Percentiles rank a stretch among this genome's conserved stretches.
These are phyloP conservation scores for Botrytis aclada DNA, from an alignment of 2,329 filamentous ascomycete species.

Conservation along the genomic window DNA sequence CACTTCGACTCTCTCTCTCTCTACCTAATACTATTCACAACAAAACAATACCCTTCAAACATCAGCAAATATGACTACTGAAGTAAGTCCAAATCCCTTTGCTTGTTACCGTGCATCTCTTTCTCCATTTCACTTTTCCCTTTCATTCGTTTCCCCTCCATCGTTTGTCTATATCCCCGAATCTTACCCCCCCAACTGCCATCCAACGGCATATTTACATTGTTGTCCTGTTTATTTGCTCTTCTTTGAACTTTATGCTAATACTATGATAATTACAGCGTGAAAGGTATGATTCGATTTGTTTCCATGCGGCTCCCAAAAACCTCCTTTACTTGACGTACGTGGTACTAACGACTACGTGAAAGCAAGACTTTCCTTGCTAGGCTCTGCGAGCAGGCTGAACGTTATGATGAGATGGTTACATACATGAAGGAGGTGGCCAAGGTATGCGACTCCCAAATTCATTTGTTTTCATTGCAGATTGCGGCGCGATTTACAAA, in stretches of 20 bases:
- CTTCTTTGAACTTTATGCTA: slow-evolving; percentile 25
- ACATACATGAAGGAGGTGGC: slow-evolving; percentile 99
- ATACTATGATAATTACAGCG: slow-evolving; percentile 32
- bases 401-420: slow-evolving; percentile 99
- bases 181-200: slow-evolving; percentile 22
- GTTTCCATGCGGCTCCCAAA: slow-evolving; percentile 18
- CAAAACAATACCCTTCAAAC: slow-evolving; percentile 8
- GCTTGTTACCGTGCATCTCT: background rate
- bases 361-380: slow-evolving; percentile 98
- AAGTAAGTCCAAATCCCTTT: slow-evolving; percentile 36
- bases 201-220: slow-evolving; percentile 23
- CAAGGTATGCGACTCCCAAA: slow-evolving; percentile 57
- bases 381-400: slow-evolving; percentile 99
- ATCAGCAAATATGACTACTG: slow-evolving; percentile 36
- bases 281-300: slow-evolving; percentile 35
- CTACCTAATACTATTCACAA: slow-evolving; percentile 18
- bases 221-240: slow-evolving; percentile 17
- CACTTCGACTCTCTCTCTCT: slow-evolving; percentile 20
- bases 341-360: slow-evolving; percentile 28
- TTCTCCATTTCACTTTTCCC: slow-evolving; percentile 12
- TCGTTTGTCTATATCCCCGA: background rate
- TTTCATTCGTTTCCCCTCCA: slow-evolving; percentile 19
- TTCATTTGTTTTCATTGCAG: slow-evolving; percentile 28
- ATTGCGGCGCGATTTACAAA: slow-evolving; percentile 20
- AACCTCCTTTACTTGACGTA: slow-evolving; percentile 14